Evolutionary conservation across 257 asterid species (phyloP), one percentile per base, ranked within the genome.

Genomic region (Perilla frutescens): DNA sequence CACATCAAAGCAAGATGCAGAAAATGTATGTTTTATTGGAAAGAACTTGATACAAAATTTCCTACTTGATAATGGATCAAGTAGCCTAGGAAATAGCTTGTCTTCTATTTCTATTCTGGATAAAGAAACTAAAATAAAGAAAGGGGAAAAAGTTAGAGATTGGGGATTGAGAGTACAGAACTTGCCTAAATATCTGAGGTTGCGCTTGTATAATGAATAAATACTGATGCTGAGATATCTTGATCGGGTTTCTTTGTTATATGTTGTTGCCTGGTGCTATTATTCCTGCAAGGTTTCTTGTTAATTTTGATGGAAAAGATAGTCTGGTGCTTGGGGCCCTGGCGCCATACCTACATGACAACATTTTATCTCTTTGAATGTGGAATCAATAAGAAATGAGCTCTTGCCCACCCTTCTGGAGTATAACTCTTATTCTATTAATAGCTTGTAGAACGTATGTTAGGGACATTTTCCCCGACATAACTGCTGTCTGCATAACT

Each of bases 1-100:
- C 82, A 90, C 96, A 60, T 87, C 96, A 32, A 94, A 87, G 84
- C 90, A 84, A 71, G 96, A 90, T 37, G 96, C 98, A 2, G 98
- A 90, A 82, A 88, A 87, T 44, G 99, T 94, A 86, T 43, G 81
- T 56, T 49, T 54, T 48, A 62, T 67, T 67, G 44, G 75, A 71
- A 71, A 47, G 53, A 76, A 51, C 62, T 61, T 37, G 34, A 15
- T 44, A 58, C 48, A 36, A 26, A 47, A 50, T 61, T 34, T 68
- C 65, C 37, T 9, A 36, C 51, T 57, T 68, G 43, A 64, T 56
- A 20, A 55, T 36, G 43, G n/a, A 31, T 65, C 65, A 43, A 49
- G 73, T 55, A 41, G 78, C 44, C 4, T 71, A 49, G 69, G 70
- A 68, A 76, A 20, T 20, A 20, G 26, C 26, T 34, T 34, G 37